phyloP scores from a whole-genome alignment of 1,139 yeast genomes.

The Yamadazyma blattariae region DNA sequence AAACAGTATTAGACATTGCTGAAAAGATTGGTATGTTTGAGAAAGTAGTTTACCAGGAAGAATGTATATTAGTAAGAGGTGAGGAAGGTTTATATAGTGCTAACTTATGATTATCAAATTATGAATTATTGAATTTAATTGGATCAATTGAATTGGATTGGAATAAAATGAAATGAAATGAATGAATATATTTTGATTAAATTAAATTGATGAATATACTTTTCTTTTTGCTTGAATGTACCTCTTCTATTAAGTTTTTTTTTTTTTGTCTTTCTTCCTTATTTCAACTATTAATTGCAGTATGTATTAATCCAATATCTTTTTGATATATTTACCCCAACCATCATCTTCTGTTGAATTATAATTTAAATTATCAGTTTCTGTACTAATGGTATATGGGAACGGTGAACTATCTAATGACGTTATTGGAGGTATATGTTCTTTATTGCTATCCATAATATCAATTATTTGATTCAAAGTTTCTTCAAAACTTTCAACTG shows the following conservation, averaged over 20 bases:
- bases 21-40: constrained; percentile 40
- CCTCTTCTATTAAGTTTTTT: too few species aligned
- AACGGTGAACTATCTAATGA: constrained; percentile 67
- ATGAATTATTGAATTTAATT: too few species aligned
- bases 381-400: constrained; percentile 47
- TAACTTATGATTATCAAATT: constrained; percentile 19
- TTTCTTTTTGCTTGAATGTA: too few species aligned
- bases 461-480: constrained; percentile 48
- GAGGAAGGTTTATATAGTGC: constrained; percentile 48
- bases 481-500: constrained; percentile 38
- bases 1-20: constrained; percentile 45
- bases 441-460: constrained; percentile 52
- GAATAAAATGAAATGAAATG: too few species aligned
- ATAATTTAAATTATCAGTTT: constrained; percentile 13
- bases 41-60: constrained; percentile 53
- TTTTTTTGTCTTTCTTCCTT: too few species aligned
- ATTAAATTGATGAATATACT: too few species aligned
- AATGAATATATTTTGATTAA: too few species aligned
- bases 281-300: too few species aligned
- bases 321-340: constrained; percentile 52
- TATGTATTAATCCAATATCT: constrained; percentile 36
- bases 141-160: too few species aligned
- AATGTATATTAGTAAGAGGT: constrained; percentile 71
- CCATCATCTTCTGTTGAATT: constrained; percentile 25
- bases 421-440: constrained; percentile 73